Conservation (phyloP, 2,329 filamentous ascomycete species). For the Fusarium globosum region DNA sequence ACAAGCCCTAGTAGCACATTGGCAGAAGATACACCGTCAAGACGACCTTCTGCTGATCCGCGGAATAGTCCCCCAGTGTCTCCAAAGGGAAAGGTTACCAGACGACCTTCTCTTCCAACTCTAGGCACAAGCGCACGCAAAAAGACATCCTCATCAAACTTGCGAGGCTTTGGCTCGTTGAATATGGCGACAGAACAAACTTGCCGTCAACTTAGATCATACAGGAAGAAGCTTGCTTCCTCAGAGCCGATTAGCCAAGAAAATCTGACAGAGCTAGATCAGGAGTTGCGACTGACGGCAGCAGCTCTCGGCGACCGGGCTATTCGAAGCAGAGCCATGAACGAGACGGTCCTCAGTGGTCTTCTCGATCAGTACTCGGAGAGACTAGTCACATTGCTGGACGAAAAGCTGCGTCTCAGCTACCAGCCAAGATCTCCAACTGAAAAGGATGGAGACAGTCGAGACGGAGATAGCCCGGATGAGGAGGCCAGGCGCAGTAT, state of each 20-base stretch:
- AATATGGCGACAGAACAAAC: conserved; percentile 74
- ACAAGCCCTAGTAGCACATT: conserved; percentile 55
- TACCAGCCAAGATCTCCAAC: conserved; percentile 48
- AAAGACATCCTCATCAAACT: conserved; percentile 59
- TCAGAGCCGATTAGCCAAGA: conserved; percentile 67
- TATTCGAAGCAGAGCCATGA: conserved; percentile 65
- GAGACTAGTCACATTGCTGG: conserved; percentile 75
- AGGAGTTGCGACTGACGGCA: conserved; percentile 71
- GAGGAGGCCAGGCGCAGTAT: conserved; percentile 49
- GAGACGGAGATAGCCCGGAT: conserved; percentile 38
- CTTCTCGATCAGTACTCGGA: conserved; percentile 82
- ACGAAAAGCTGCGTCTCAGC: conserved; percentile 73
- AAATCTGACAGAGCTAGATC: conserved; percentile 70
- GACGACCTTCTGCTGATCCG: conserved; percentile 58
- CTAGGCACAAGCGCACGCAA: conserved; percentile 60
- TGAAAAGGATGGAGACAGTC: conserved; percentile 45
- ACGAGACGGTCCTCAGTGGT: conserved; percentile 69
- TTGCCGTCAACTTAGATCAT: conserved; percentile 70
- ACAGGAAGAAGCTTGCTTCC: conserved; percentile 71
- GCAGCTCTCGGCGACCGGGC: conserved; percentile 69
- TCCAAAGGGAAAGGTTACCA: conserved; percentile 59
- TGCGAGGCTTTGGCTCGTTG: conserved; percentile 65
- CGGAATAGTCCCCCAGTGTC: conserved; percentile 62
- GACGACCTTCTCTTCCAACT: conserved; percentile 66
- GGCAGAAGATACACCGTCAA: conserved; percentile 59